These are phyloP conservation scores for Plectosphaerella sp. DNA, from an alignment of 2,329 filamentous ascomycete genomes.

Conservation along the genomic window DNA sequence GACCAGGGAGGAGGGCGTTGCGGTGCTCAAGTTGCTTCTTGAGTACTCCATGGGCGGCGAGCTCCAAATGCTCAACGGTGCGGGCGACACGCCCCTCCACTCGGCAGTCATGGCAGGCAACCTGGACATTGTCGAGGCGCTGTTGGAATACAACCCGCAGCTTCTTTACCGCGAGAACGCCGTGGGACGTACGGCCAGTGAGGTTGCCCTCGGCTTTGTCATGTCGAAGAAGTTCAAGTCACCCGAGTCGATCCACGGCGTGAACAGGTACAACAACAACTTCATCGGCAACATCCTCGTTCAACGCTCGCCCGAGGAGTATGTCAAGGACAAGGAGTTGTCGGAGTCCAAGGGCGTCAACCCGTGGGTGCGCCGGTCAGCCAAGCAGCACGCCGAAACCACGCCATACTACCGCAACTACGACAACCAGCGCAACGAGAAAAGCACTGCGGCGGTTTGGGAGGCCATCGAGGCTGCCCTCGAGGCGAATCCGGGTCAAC, in stretches of 20 bases:
- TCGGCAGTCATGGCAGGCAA: constrained; percentile 38
- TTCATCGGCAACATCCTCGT: constrained; percentile 2
- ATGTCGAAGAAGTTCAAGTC: constrained; percentile 31
- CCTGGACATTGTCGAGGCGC: constrained; percentile 29
- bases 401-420: neutral
- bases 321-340: neutral
- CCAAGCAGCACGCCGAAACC: neutral
- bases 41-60: constrained; percentile 52
- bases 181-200: constrained; percentile 68
- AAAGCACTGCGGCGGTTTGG: neutral
- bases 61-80: constrained; percentile 55
- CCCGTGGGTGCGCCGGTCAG: neutral
- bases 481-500: constrained; percentile 26
- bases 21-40: constrained; percentile 45
- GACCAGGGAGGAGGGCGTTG: constrained; percentile 23
- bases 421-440: neutral
- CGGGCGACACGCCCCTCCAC: constrained; percentile 64
- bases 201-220: constrained; percentile 57
- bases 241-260: constrained; percentile 8
- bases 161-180: constrained; percentile 70
- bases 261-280: neutral
- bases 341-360: neutral
- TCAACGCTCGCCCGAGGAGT: constrained; percentile 1
- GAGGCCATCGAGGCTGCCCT: neutral
- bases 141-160: constrained; percentile 52